Percentiles rank a stretch among this genome's conserved stretches.
phyloP scores from a whole-genome alignment of 2,329 filamentous ascomycete species.

The Colletotrichum cuscutae region DNA sequence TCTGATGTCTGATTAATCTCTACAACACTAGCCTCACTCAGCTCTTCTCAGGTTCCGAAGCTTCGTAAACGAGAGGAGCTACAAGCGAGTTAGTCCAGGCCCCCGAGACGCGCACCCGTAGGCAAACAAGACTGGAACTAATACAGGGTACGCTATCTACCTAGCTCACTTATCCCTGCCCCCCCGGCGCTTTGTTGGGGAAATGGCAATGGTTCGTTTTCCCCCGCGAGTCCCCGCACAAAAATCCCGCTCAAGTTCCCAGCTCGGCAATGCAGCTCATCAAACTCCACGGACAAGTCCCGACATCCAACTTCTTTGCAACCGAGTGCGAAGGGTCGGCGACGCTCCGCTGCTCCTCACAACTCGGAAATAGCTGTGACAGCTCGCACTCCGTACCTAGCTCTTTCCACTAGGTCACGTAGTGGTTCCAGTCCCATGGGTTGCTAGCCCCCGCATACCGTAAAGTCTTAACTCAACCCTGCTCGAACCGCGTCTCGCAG shows the following conservation, averaged over 20 bases:
- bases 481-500: constrained; percentile 26
- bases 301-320: neutral
- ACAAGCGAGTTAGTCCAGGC: neutral
- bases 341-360: neutral
- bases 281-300: constrained; percentile 4
- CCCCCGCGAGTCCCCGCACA: constrained; percentile 3
- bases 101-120: constrained; percentile 9
- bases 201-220: neutral
- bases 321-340: neutral
- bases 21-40: neutral
- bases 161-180: constrained; percentile 1
- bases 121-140: neutral
- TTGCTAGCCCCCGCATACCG: neutral
- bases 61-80: neutral
- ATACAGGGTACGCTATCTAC: neutral
- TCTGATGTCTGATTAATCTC: neutral
- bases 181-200: neutral
- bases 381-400: neutral
- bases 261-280: neutral
- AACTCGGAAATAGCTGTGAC: constrained; percentile 11
- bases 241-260: neutral
- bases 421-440: neutral
- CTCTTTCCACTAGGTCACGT: constrained; percentile 1
- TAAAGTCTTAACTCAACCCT: neutral
- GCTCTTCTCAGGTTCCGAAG: neutral